Base-by-base conservation (phyloP, 768 basidiomycete species). In the Postia placenta region DNA sequence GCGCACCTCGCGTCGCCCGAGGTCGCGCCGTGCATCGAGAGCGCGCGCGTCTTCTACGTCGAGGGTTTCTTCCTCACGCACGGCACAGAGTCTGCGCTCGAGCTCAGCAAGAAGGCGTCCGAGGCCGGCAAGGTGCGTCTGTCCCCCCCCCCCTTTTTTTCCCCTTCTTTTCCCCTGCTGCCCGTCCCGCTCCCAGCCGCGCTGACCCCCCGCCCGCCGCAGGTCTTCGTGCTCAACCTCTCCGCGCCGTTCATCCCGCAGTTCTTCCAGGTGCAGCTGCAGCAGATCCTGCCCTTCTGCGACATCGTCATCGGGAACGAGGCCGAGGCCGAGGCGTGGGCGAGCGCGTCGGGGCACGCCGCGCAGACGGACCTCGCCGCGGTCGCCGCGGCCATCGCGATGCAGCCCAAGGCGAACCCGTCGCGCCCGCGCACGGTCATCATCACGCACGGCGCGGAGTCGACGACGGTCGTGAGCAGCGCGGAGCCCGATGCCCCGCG, bases 21-120 rank as follows among this genome's bases (percentile, higher is more conserved):
- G 45, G 82, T 98, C 55, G 83, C 87, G 23, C 76, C 83, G 26
- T 72, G 92, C 56, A 74, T 98, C 60, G 76, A 88, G 4, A 76
- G 72, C 40, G 95, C 94, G 50, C 84, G 87, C 63, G 78, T 79
- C 64, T 96, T 79, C 75, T 99, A 99, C 72, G 81, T 97, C 52
- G 95, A 92, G 61, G 95, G 95, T 6, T 99, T 86, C 75, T 97
- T 99, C 83, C 78, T 98, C 51, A 95, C 95, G 15, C 95, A 99
- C 64, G 95, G 96, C 39, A 64, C 78, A 49, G 80, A 82, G 48
- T 75, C 79, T 48, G 81, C 81, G 42, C 67, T 90, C 33, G 74
- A 84, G 59, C 70, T 98, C 52, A 81, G 85, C 67, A 81, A 86
- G 65, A 83, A 85, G 54, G 87, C 91, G 3, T 79, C 87, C 7